Conservation (phyloP, 148 eudicot species). For the Linanthus parryae region DNA sequence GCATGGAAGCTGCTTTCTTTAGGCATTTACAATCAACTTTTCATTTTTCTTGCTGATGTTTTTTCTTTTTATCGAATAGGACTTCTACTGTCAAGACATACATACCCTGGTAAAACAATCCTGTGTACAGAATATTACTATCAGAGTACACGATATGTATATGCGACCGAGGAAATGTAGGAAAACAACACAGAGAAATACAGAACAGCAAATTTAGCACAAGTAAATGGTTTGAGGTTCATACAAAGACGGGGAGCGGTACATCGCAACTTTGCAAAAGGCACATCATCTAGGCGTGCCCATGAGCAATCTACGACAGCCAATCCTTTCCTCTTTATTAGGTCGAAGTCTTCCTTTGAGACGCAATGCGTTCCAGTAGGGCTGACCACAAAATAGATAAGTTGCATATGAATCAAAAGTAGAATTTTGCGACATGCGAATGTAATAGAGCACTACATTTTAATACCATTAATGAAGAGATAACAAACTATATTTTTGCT, state of each 20-base stretch:
- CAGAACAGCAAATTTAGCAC: too few species aligned
- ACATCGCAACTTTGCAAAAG: conserved; percentile 81
- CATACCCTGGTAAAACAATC: too few species aligned
- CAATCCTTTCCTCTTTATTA: conserved; percentile 69
- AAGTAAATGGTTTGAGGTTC: conserved; percentile 16
- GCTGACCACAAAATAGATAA: conserved; percentile 23
- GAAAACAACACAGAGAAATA: too few species aligned
- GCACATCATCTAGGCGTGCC: conserved; percentile 87
- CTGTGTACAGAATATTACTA: too few species aligned
- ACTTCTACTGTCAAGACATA: too few species aligned
- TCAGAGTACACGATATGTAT: too few species aligned
- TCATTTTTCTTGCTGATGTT: too few species aligned
- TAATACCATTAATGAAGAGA: not conserved
- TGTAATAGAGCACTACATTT: too few species aligned
- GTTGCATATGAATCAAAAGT: not conserved
- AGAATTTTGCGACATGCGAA: not conserved
- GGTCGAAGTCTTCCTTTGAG: conserved; percentile 64
- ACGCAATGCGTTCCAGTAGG: conserved; percentile 85
- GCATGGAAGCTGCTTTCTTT: too few species aligned
- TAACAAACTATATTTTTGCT: not conserved
- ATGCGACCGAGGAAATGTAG: too few species aligned
- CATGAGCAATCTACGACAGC: conserved; percentile 99
- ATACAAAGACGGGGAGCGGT: conserved; percentile 77
- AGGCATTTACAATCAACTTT: too few species aligned
- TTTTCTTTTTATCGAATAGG: too few species aligned